Conservation (phyloP, 2,329 filamentous ascomycete genomes). For the Macrophomina pseudophaseolina region DNA sequence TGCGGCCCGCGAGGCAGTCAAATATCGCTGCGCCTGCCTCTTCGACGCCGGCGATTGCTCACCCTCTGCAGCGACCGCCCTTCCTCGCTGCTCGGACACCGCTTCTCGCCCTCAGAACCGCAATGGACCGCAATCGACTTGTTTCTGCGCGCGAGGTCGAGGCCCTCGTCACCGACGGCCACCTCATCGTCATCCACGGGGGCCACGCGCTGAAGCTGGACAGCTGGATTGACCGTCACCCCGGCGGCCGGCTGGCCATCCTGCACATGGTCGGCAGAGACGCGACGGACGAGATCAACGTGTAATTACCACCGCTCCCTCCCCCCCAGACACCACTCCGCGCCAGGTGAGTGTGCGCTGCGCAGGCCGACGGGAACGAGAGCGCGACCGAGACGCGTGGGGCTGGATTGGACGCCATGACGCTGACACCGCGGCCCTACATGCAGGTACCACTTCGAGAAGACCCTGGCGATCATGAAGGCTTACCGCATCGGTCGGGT, state of each 20-base stretch:
- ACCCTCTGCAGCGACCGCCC: not conserved
- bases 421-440: not conserved
- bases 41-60: not conserved
- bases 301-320: conserved; percentile 47
- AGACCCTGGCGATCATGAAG: conserved; percentile 62
- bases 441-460: conserved; percentile 62
- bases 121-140: conserved; percentile 46
- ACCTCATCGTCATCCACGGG: conserved; percentile 62
- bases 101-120: not conserved
- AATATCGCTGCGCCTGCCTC: not conserved
- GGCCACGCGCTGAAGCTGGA: conserved; percentile 62
- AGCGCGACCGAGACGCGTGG: too few relatives aligned
- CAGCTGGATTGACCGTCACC: conserved; percentile 63
- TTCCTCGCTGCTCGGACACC: too few relatives aligned
- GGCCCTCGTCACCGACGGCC: conserved; percentile 59
- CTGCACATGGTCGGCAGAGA: conserved; percentile 66
- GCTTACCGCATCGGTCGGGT: conserved; percentile 65
- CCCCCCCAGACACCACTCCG: not conserved
- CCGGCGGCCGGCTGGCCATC: conserved; percentile 64
- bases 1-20: not conserved
- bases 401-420: not conserved
- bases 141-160: conserved; percentile 56
- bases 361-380: not conserved
- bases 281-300: conserved; percentile 64
- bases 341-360: conserved; percentile 14